Percentiles rank a stretch among this genome's conserved stretches.
Conservation (phyloP, 345 rosid genomes). For the Ricinus communis region DNA sequence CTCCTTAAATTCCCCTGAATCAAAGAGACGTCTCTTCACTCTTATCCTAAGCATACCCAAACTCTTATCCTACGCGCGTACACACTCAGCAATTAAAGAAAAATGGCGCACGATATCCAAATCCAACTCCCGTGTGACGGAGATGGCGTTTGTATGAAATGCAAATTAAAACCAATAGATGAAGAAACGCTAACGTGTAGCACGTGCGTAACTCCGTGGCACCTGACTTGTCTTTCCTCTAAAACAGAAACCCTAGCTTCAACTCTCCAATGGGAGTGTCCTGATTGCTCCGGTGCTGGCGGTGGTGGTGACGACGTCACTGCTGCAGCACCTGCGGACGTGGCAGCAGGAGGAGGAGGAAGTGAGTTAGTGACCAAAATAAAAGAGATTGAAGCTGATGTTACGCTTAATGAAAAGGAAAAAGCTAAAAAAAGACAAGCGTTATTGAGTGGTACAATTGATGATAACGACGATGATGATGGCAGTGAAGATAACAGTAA, state of each 20-base stretch:
- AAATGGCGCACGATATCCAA: slow-evolving; percentile 52
- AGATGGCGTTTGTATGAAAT: slow-evolving; percentile 67
- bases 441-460: slow-evolving; percentile 31
- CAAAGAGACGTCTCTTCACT: neutral
- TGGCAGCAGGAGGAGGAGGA: neutral
- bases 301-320: slow-evolving; percentile 5
- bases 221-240: slow-evolving; percentile 49
- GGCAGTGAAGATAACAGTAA: slow-evolving; percentile 2
- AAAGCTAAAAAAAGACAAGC: slow-evolving; percentile 58
- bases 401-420: slow-evolving; percentile 43
- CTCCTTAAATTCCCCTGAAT: neutral
- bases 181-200: slow-evolving; percentile 56
- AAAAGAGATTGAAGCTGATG: slow-evolving; percentile 52
- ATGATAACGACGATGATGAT: neutral
- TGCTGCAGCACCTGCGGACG: neutral
- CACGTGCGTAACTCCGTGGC: slow-evolving; percentile 77
- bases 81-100: too few species aligned
- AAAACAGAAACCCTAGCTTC: slow-evolving; percentile 46
- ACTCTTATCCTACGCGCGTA: too few species aligned
- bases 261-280: slow-evolving; percentile 60
- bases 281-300: slow-evolving; percentile 76
- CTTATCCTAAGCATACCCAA: slow-evolving; percentile 3
- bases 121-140: slow-evolving; percentile 62
- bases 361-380: slow-evolving; percentile 42
- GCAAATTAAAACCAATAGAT: slow-evolving; percentile 38